These are phyloP conservation scores for Mycoemilia scoparia DNA, from an alignment of 192 early-diverging fungal species.

Conservation along the genomic window DNA sequence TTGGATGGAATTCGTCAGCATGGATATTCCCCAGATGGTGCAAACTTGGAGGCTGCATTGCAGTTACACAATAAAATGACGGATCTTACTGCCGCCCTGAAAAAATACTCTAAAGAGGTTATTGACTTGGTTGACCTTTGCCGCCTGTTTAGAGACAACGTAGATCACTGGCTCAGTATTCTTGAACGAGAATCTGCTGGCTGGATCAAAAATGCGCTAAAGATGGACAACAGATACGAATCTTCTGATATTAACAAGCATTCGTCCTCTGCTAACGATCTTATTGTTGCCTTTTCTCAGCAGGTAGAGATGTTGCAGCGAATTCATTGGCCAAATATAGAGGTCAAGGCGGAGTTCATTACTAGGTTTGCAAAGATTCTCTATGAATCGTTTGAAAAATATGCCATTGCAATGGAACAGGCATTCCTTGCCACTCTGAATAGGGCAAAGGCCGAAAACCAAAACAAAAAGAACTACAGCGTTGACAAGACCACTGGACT, in stretches of 20 bases:
- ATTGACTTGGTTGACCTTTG: constrained; percentile 13
- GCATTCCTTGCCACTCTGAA: constrained; percentile 16
- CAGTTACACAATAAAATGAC: constrained; percentile 17
- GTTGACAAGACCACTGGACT: constrained; percentile 10
- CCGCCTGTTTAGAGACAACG: constrained; percentile 17
- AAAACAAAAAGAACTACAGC: constrained; percentile 10
- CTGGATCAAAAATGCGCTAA: constrained; percentile 23
- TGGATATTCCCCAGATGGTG: constrained; percentile 12
- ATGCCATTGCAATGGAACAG: constrained; percentile 22
- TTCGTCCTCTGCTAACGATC: constrained; percentile 30
- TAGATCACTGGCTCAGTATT: constrained; percentile 13
- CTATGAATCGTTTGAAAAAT: constrained; percentile 17
- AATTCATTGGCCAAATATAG: constrained; percentile 27
- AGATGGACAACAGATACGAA: constrained; percentile 15
- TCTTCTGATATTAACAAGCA: constrained; percentile 21
- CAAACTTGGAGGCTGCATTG: constrained; percentile 15
- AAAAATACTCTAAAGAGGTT: constrained; percentile 3
- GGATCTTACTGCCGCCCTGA: constrained; percentile 13
- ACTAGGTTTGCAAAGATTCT: constrained; percentile 23
- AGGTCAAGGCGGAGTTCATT: constrained; percentile 19
- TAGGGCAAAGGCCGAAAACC: constrained; percentile 3
- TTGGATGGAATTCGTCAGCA: constrained; percentile 14
- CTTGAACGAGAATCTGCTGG: constrained; percentile 16
- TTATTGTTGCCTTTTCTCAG: constrained; percentile 24
- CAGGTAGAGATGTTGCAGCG: constrained; percentile 16